Conservation (phyloP, 2,329 filamentous ascomycete species). For the Parastagonospora avenae region DNA sequence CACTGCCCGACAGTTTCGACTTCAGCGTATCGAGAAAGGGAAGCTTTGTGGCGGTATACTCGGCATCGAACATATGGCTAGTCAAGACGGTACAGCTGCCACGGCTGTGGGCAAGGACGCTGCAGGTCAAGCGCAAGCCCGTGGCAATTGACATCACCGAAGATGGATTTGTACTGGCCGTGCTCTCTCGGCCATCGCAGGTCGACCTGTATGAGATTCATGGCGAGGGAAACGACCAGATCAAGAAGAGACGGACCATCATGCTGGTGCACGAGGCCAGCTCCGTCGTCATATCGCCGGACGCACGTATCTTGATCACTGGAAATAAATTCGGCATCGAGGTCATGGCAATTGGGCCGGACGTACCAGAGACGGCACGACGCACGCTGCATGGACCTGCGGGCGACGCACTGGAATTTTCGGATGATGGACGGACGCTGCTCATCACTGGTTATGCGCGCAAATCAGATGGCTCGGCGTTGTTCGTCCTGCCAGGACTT, state of each 20-base stretch:
- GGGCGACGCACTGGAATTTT: conserved; percentile 46
- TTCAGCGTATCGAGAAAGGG: conserved; percentile 46
- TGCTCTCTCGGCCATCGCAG: conserved; percentile 80
- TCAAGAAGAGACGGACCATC: conserved; percentile 73
- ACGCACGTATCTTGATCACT: conserved; percentile 79
- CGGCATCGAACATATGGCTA: conserved; percentile 45
- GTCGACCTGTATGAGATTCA: conserved; percentile 82
- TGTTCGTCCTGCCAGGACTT: conserved; percentile 46
- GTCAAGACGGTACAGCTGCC: conserved; percentile 45
- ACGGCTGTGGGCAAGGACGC: conserved; percentile 42
- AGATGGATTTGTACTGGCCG: conserved; percentile 75
- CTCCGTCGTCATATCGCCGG: conserved; percentile 79
- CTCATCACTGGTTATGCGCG: conserved; percentile 47
- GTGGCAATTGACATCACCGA: conserved; percentile 77
- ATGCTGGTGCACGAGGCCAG: conserved; percentile 78
- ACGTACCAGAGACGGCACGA: conserved; percentile 51
- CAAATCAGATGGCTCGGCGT: conserved; percentile 41
- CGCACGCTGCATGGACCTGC: conserved; percentile 44
- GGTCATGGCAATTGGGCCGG: conserved; percentile 74
- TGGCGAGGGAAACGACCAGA: conserved; percentile 50
- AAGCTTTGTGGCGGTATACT: conserved; percentile 44
- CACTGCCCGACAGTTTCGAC: conserved; percentile 45
- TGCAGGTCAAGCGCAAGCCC: conserved; percentile 46
- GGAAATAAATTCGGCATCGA: conserved; percentile 90
- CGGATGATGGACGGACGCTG: conserved; percentile 47